Percentiles rank a stretch among this genome's conserved stretches.
Conservation (phyloP, 202 grass and related monocot genomes). For the Dendrocalamus latiflorus region DNA sequence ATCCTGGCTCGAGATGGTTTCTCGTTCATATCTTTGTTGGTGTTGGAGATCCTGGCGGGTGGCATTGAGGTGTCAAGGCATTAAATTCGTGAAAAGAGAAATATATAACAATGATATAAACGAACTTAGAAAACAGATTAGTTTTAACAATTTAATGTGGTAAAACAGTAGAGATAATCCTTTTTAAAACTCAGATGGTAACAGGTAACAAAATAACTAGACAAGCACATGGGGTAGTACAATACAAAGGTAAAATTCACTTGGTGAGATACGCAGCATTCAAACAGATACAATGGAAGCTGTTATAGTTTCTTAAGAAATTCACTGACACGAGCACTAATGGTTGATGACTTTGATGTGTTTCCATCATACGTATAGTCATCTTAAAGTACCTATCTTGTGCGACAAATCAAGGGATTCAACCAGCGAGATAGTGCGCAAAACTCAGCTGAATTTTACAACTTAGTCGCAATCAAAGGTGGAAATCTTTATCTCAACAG, state of each 20-base stretch:
- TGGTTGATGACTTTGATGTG: neutral
- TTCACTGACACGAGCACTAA: neutral
- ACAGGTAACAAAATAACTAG: neutral
- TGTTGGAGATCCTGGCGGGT: constrained; percentile 65
- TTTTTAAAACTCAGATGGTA: neutral
- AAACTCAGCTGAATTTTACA: no score
- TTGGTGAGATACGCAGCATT: neutral
- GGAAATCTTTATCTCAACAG: no score
- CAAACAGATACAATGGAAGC: neutral
- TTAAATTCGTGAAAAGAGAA: neutral
- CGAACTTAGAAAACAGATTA: neutral
- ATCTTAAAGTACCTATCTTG: neutral
- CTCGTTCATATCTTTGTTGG: constrained; percentile 78
- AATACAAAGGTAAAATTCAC: neutral
- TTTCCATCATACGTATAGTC: neutral
- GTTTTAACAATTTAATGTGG: neutral
- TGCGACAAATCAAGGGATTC: neutral
- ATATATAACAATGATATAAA: neutral
- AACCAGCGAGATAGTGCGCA: neutral
- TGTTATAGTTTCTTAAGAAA: neutral
- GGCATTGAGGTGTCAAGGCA: neutral
- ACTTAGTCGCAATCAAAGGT: no score
- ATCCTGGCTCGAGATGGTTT: constrained; percentile 59
- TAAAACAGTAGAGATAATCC: neutral
- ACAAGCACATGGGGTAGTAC: neutral